phyloP scores from a whole-genome alignment of 768 basidiomycete species.

The Amanita pallidorosea region DNA sequence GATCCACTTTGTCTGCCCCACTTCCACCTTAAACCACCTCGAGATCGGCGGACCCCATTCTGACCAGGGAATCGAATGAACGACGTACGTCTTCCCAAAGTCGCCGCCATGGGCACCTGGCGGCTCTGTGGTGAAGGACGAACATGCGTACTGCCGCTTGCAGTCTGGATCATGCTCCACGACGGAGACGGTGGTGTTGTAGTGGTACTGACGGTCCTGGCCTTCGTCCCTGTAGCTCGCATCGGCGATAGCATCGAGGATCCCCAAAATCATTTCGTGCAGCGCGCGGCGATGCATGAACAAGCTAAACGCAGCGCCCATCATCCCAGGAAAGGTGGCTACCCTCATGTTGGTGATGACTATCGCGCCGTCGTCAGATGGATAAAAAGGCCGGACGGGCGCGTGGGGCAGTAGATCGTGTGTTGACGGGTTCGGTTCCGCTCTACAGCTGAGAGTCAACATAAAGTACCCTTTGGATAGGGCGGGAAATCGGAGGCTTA shows the following conservation, averaged over 20 bases:
- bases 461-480: not conserved
- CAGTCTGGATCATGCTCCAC: not conserved
- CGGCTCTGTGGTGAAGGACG: not conserved
- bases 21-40: slow-evolving; percentile 20
- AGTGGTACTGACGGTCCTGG: not conserved
- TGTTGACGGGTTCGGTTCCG: slow-evolving; percentile 29
- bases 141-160: not conserved
- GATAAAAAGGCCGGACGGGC: slow-evolving; percentile 14
- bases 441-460: slow-evolving; percentile 16
- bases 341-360: slow-evolving; percentile 23
- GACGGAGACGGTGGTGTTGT: not conserved
- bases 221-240: too few species aligned
- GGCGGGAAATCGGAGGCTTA: slow-evolving; percentile 2
- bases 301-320: slow-evolving; percentile 16
- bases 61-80: slow-evolving; percentile 14
- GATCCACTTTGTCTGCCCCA: slow-evolving; percentile 25
- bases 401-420: slow-evolving; percentile 2
- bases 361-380: slow-evolving; percentile 18
- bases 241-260: not conserved
- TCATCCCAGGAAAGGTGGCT: not conserved
- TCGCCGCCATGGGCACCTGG: too few species aligned
- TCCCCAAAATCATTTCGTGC: slow-evolving; percentile 9
- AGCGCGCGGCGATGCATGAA: slow-evolving; percentile 24
- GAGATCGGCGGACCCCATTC: slow-evolving; percentile 23
- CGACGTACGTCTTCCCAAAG: not conserved